Percentiles rank a stretch among this genome's conserved stretches.
phyloP scores from a whole-genome alignment of 2,329 filamentous ascomycete species.

The Xylaria arbuscula region DNA sequence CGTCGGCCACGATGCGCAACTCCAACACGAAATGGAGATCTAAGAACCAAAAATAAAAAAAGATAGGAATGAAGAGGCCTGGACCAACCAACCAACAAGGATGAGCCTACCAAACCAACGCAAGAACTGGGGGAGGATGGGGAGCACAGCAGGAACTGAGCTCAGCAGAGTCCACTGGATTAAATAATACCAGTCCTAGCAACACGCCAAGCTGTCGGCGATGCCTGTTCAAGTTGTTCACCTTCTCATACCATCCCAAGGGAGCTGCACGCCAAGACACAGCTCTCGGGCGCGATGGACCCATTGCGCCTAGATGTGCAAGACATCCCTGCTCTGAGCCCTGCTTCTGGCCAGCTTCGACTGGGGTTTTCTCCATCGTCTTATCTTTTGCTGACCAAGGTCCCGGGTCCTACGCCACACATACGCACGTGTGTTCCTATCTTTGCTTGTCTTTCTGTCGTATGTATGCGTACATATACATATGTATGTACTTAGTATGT shows the following conservation, averaged over 20 bases:
- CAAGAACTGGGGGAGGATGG: neutral
- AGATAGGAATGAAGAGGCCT: neutral
- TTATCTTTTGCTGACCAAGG: conserved; percentile 30
- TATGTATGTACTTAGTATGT: neutral
- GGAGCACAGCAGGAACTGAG: neutral
- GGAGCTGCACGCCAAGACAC: conserved; percentile 31
- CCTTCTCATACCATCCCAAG: conserved; percentile 9
- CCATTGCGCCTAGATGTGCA: conserved; percentile 25
- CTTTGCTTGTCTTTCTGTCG: neutral
- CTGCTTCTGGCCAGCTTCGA: neutral
- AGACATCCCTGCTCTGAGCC: conserved; percentile 15
- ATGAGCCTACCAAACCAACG: neutral
- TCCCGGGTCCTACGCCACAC: conserved; percentile 5
- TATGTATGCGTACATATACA: too few relatives aligned
- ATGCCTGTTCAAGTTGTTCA: neutral
- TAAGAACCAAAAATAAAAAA: neutral
- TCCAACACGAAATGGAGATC: neutral
- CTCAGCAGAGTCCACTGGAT: neutral
- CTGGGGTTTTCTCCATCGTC: conserved; percentile 25
- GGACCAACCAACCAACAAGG: too few relatives aligned
- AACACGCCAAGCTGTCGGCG: conserved; percentile 25
- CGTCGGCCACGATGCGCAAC: neutral
- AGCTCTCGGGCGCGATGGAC: conserved; percentile 29
- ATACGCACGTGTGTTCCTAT: neutral
- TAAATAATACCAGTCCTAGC: conserved; percentile 27